Base-by-base conservation (phyloP, 768 basidiomycete species). In the Mycena epipterygia region DNA sequence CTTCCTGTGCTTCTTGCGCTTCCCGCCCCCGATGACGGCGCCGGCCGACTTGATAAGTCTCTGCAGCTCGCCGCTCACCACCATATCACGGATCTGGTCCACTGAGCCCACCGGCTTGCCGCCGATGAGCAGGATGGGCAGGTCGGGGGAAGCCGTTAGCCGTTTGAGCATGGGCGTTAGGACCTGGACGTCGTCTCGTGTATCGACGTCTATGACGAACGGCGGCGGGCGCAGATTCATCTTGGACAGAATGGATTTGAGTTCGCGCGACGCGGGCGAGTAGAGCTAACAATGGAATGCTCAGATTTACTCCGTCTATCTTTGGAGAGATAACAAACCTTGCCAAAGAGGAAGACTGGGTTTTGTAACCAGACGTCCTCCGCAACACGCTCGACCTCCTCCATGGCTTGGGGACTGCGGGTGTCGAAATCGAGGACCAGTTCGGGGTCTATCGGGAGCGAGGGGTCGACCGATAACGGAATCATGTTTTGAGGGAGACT, bases 361-460 rank as follows among this genome's bases (percentile, higher is more conserved):
- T 93, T 90, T 41, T 87, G 85, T 5, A 85, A 74, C 94, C 94
- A 95, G 1, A 92, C 89, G 33, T 93, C 89, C 1, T 85, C 80
- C 9, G 90, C 86, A 77, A 95, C 83, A 1, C 83, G 81, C 37
- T 80, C 77, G 35, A 95, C 82, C 78, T 95, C 93, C 37, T 89
- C 86, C 23, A 76, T 74, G 0, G 93, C 93, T 17, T 86, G 85
- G 3, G 87, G 81, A 48, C 88, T 83, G n/a, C 90, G 88, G 0
- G 92, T 92, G 77, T 95, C 93, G 77, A 95, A 96, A 75, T 93
- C 94, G 46, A 96, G 86, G 6, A 96, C 87, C 65, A 95, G 88
- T 74, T 94, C 88, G 5, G 95, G 93, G 78, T 95, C 94, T 67
- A 95, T 89, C 11, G 93, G 88, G 14, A 74, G 72, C 14, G 84